Base-by-base conservation (phyloP, 2,329 filamentous ascomycete genomes). In the Pestalotiopsis sp. region DNA sequence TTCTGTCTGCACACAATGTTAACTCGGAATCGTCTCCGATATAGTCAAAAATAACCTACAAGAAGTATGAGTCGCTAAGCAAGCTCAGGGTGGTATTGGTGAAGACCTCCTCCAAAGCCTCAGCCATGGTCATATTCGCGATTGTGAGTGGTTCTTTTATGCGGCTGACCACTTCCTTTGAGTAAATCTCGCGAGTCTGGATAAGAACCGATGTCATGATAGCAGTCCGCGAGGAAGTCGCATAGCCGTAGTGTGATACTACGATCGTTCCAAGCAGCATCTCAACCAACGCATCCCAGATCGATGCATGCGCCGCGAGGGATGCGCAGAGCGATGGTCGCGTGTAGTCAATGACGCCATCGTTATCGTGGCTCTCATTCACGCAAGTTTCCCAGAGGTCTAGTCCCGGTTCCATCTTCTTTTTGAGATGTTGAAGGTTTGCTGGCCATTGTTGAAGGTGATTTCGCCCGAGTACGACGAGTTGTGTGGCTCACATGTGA, bases 1-100 rank as follows among this genome's bases (percentile, higher is more conserved):
- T 52, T n/a, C 45, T 20, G 13, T n/a, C 45, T 52, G 3, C 17
- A 4, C 9, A 9, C 9, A n/a, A 52, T 0, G 6, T 52, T n/a
- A 52, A 9, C 14, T n/a, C 2, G 13, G 3, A 17, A n/a, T 0
- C 14, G 2, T 1, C 1, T 17, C 4, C 13, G n/a, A 17, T 7
- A 3, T n/a, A 2, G 11, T 5, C 2, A 4, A 6, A 5, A 7
- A 4, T 7, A 2, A 45, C 45, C 11, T 5, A 52, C 45, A 52
- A n/a, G 6, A 52, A 52, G 17, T 52, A 52, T 14, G 45, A 52
- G 17, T 52, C 45, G 45, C 45, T 23, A 4, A 52, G 45, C 6
- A 52, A 52, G 17, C 45, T 52, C 45, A 52, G 20, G 6, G 45
- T 52, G 4, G n/a, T 52, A n/a, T 23, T 52, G 5, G 45, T 52